These are phyloP conservation scores for Plasmodium ovale DNA, from an alignment of 169 alveolate species.

Conservation along the genomic window DNA sequence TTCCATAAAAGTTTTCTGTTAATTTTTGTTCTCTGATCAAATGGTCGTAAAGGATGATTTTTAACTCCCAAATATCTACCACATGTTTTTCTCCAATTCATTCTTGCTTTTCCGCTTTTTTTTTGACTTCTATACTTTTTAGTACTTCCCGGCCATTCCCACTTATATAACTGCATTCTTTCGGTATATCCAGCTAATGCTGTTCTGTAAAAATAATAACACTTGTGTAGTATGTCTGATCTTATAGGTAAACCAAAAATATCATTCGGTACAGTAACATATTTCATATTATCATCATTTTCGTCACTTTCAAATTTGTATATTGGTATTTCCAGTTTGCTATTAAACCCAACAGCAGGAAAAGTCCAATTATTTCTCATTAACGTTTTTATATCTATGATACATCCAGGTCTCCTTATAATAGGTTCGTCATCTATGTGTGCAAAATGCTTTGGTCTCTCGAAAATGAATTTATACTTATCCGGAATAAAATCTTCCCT, in stretches of 20 bases:
- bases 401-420: conserved; percentile 88
- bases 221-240: conserved; percentile 87
- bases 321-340: conserved; percentile 87
- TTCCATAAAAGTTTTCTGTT: conserved; percentile 85
- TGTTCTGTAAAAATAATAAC: conserved; percentile 87
- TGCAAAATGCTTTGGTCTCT: conserved; percentile 74
- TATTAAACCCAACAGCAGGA: conserved; percentile 91
- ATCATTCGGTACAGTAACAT: conserved; percentile 85
- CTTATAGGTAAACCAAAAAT: conserved; percentile 89
- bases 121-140: conserved; percentile 86
- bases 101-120: conserved; percentile 88
- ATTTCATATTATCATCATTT: conserved; percentile 72
- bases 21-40: conserved; percentile 84
- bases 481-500: conserved; percentile 11
- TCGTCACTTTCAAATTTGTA: conserved; percentile 80
- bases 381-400: conserved; percentile 82
- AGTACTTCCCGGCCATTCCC: conserved; percentile 92
- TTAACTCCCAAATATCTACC: conserved; percentile 90
- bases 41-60: conserved; percentile 89
- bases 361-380: conserved; percentile 87
- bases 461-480: conserved; percentile 56
- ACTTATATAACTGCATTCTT: conserved; percentile 88
- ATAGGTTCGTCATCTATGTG: conserved; percentile 86
- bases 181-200: conserved; percentile 90
- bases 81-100: conserved; percentile 91